A percentile compares a stretch with the other conserved stretches of the same genome.
Evolutionary conservation across 2,329 filamentous ascomycete genomes (phyloP).

Genomic region (Chlorencoelia australis): DNA sequence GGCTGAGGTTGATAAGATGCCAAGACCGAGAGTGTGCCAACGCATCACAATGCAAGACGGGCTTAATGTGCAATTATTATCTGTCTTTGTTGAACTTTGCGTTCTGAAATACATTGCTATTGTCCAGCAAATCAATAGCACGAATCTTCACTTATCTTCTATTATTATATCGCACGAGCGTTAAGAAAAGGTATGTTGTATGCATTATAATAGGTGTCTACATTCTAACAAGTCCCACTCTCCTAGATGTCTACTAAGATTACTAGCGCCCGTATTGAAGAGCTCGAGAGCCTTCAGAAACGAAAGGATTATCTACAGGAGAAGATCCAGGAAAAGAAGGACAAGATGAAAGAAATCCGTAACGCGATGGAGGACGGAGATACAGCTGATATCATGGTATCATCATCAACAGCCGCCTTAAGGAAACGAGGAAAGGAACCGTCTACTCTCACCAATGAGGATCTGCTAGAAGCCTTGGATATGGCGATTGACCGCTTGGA

Average conservation of each 20-base stretch:
- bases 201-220: neutral
- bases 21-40: slow-evolving; percentile 1
- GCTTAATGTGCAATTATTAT: neutral
- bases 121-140: slow-evolving; percentile 1
- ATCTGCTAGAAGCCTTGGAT: slow-evolving; percentile 4
- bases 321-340: slow-evolving; percentile 6
- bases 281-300: slow-evolving; percentile 4
- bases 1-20: slow-evolving; percentile 1
- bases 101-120: slow-evolving; percentile 1
- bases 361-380: slow-evolving; percentile 5
- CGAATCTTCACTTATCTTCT: neutral
- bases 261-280: slow-evolving; percentile 6
- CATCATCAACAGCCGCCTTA: slow-evolving; percentile 3
- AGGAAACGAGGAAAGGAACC: slow-evolving; percentile 4
- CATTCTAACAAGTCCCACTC: slow-evolving; percentile 4
- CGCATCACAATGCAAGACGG: slow-evolving; percentile 1
- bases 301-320: slow-evolving; percentile 4
- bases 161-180: slow-evolving; percentile 1
- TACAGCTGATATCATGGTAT: neutral
- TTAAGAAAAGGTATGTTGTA: neutral
- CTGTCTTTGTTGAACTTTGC: neutral
- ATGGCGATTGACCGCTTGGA: slow-evolving; percentile 8
- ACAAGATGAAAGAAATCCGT: slow-evolving; percentile 6
- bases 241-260: slow-evolving; percentile 5
- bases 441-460: slow-evolving; percentile 6